Evolutionary conservation across 2,329 filamentous ascomycete species (phyloP).

Genomic region (Colletotrichum nymphaeae): DNA sequence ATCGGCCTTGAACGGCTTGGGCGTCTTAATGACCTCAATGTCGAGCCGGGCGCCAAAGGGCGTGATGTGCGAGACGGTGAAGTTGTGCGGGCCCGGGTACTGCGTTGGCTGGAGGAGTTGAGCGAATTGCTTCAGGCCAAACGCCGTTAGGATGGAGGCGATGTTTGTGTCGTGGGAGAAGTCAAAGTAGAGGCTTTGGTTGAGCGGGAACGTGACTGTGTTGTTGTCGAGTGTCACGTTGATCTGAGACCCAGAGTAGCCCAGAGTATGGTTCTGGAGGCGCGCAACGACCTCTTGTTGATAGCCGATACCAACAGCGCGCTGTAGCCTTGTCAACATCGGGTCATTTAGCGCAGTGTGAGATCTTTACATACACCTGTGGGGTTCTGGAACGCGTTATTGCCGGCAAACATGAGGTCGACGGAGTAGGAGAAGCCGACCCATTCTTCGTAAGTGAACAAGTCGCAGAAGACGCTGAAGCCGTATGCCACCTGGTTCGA

Average conservation of each 20-base stretch:
- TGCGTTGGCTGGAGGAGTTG: conserved; percentile 65
- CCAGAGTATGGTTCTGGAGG: conserved; percentile 73
- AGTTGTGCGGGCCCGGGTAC: conserved; percentile 68
- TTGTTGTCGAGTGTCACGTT: conserved; percentile 79
- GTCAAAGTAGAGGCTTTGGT: conserved; percentile 81
- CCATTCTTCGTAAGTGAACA: conserved; percentile 84
- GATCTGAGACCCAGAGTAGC: conserved; percentile 69
- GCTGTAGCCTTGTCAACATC: conserved; percentile 48
- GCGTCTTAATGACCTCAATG: conserved; percentile 78
- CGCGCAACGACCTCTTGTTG: conserved; percentile 80
- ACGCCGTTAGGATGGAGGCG: conserved; percentile 75
- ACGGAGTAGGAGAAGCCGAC: conserved; percentile 76
- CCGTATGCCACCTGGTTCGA: conserved; percentile 70
- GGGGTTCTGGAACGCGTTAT: conserved; percentile 71
- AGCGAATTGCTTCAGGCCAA: conserved; percentile 77
- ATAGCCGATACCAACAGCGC: conserved; percentile 79
- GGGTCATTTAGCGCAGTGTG: conserved; percentile 51
- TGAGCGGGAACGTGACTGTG: conserved; percentile 75
- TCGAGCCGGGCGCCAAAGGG: conserved; percentile 80
- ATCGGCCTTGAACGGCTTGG: conserved; percentile 68
- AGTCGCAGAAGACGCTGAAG: conserved; percentile 78
- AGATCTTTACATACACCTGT: conserved; percentile 60
- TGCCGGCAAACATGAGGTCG: conserved; percentile 73
- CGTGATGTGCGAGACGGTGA: conserved; percentile 75
- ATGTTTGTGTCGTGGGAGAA: conserved; percentile 85